These are phyloP conservation scores for Senna tora DNA, from an alignment of 306 rosid species.

Conservation along the genomic window DNA sequence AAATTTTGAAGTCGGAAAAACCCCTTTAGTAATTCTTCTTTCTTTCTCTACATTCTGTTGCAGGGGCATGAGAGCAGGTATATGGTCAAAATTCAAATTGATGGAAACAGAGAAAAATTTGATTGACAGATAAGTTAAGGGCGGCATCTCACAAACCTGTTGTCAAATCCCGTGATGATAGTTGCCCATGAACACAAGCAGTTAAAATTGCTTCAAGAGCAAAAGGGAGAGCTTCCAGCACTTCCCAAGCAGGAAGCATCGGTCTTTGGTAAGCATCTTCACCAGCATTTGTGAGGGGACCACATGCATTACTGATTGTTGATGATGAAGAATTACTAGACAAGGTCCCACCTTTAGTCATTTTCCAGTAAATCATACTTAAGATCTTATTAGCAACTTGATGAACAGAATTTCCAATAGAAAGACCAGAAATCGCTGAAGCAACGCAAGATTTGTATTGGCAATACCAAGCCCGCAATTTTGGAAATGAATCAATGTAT, in stretches of 20 bases:
- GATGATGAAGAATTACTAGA: constrained; percentile 55
- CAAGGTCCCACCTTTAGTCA: constrained; percentile 56
- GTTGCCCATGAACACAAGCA: constrained; percentile 80
- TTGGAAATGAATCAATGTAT: constrained; percentile 68
- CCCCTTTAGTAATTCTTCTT: no score
- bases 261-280: constrained; percentile 67
- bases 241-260: constrained; percentile 76
- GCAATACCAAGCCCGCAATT: constrained; percentile 68
- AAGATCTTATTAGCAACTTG: constrained; percentile 66
- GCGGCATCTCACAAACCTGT: constrained; percentile 62
- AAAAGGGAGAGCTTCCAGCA: constrained; percentile 75
- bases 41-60: background rate
- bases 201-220: constrained; percentile 78
- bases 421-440: constrained; percentile 63
- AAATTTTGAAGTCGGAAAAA: no score
- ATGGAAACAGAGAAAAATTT: constrained; percentile 26
- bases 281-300: constrained; percentile 49
- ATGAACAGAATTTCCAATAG: constrained; percentile 67
- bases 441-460: constrained; percentile 73
- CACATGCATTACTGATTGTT: constrained; percentile 48
- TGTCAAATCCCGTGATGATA: constrained; percentile 78
- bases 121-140: constrained; percentile 34
- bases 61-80: constrained; percentile 11
- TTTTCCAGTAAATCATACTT: constrained; percentile 72
- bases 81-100: constrained; percentile 18